Evolutionary conservation across 805 yeast species (phyloP), one percentile per base, ranked within the genome.

Genomic region (Saccharomycopsis sp.): DNA sequence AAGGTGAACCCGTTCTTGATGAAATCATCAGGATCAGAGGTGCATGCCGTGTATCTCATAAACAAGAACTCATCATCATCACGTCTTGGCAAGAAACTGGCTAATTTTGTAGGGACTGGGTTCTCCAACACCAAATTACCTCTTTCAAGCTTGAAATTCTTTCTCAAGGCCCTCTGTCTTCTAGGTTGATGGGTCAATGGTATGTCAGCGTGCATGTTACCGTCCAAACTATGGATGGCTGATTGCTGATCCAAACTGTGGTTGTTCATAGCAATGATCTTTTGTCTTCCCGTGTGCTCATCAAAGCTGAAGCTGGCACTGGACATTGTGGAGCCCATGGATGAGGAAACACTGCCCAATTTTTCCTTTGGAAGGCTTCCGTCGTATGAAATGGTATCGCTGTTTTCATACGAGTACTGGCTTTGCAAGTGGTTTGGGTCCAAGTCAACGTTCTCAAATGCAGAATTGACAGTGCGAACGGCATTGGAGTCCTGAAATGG

Each of bases 21-120:
- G 56, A 84, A 92, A 26, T 82, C 80, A 60, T 88, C 92, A 2
- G 98, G 95, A 42, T 82, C 88, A 1, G 94, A 71, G 1, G 99
- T 92, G 55, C 95, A 88, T 0, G 98, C 99, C 0, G 97, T 85
- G 60, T 92, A 92, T 50, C 96, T 78, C 96, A 92, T 88, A 61
- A 85, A 85, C 12, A 92, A 79, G 58, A 86, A 92, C 60, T 92
- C 99, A 42, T 92, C 95, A 49, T 80, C 79, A 49, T 85, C 94
- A 36, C 92, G 75, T 52, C 86, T 69, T 4, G 96, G 94, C 41
- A 94, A 63, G 50, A 87, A 88, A 47, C 82, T 78, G 51, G 79
- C 75, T 44, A 92, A 68, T 47, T 88, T 92, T 18, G 87, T 78
- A 10, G 99, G 97, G 36, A 92, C 80, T 3, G 97, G 95, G 53